Conservation (phyloP, 2,329 filamentous ascomycete genomes). For the Bimuria novae-zelandiae region DNA sequence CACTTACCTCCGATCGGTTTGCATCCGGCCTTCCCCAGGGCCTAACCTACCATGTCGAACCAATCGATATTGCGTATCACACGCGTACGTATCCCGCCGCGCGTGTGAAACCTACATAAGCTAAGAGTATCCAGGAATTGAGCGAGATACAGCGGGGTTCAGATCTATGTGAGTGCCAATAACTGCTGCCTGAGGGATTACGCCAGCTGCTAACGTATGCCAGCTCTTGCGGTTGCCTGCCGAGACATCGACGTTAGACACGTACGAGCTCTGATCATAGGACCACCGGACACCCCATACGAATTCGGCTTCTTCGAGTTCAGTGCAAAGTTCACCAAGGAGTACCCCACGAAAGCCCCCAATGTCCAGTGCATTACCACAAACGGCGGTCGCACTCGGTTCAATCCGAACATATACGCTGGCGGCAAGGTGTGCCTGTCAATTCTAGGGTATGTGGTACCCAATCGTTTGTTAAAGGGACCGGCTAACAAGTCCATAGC, state of each 20-base stretch:
- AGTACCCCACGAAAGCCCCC: constrained; percentile 76
- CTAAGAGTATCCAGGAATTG: constrained; percentile 68
- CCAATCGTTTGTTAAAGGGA: neutral
- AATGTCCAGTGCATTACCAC: constrained; percentile 75
- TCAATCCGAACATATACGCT: constrained; percentile 97
- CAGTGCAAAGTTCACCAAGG: constrained; percentile 74
- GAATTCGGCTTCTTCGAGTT: constrained; percentile 99
- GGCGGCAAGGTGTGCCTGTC: constrained; percentile 92
- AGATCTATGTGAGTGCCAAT: constrained; percentile 71
- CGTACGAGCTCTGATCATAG: constrained; percentile 85
- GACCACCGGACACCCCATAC: constrained; percentile 92
- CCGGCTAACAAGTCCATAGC: constrained; percentile 52
- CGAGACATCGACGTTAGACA: constrained; percentile 86
- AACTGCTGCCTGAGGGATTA: constrained; percentile 10
- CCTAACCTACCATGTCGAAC: constrained; percentile 68
- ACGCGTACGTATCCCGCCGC: constrained; percentile 60
- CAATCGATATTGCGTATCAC: constrained; percentile 88
- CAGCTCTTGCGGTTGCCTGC: constrained; percentile 85
- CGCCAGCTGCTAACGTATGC: constrained; percentile 21
- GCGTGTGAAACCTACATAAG: constrained; percentile 7
- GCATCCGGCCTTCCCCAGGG: neutral
- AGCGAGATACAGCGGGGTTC: constrained; percentile 80
- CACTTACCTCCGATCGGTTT: neutral
- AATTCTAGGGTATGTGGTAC: constrained; percentile 72
- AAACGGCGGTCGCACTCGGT: constrained; percentile 83